Base-by-base conservation (phyloP, 164 flowering plant genomes). In the Macadamia tetraphylla region DNA sequence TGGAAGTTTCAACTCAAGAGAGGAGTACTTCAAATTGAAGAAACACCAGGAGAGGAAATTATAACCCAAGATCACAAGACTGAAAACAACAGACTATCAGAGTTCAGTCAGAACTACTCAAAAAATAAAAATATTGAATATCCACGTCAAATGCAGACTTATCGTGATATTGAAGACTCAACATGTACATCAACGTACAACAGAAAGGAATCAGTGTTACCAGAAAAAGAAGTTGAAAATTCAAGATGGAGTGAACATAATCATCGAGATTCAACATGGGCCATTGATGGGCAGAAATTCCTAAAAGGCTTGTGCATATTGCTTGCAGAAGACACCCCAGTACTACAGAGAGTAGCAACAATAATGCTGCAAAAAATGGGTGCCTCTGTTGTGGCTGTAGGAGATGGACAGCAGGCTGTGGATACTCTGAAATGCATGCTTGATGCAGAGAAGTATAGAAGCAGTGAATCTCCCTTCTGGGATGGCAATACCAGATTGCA, bases 291-390 rank as follows among this genome's bases (percentile, higher is more conserved):
- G 51, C 73, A 77, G 75, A 88, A 80, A 74, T 76, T 86, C 66
- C 87, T 94, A 58, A 85, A 84, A 70, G 97, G 97, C 40, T 55
- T 91, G 62, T 63, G 83, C 31, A 88, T 94, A 74, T 81, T 94
- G 61, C 84, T 94, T n/a, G 98, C 95, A 62, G 98, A 94, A 81
- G 98, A 94, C 74, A 91, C 95, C 11, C 92, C 92, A 11, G 88
- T 94, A 6, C 86, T 94, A 18, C 98, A 91, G 71, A 86, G 88
- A 77, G 97, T 94, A 1, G 97, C 97, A 65, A 87, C 92, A 32
- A 89, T 88, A 72, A 94, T 94, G 96, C 88, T 94, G 40, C 92
- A 88, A 73, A 94, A 90, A 75, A 71, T 92, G 84, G 98, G 98
- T 17, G 98, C 98, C 23, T 75, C 62, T 42, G 97, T 91, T 3